These are phyloP conservation scores for Sclerotinia trifoliorum DNA, from an alignment of 2,329 filamentous ascomycete genomes.

Conservation along the genomic window DNA sequence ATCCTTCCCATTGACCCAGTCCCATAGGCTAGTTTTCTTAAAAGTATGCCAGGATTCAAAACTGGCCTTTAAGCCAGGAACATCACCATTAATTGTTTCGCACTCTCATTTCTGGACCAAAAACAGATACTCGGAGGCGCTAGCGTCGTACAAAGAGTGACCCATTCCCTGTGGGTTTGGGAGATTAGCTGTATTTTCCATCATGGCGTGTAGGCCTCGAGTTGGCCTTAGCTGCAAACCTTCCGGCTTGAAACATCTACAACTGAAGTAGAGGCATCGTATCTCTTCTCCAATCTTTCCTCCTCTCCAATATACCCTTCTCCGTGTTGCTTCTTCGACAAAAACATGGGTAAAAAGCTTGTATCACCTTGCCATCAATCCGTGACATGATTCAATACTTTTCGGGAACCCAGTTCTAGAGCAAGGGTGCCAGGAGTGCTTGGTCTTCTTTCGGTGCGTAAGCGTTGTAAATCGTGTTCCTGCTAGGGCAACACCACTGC, in stretches of 20 bases:
- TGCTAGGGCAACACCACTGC: background rate
- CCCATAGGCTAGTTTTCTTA: background rate
- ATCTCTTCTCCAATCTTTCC: background rate
- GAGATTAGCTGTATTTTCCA: background rate
- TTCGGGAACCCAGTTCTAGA: background rate
- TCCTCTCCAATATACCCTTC: background rate
- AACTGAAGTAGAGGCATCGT: background rate
- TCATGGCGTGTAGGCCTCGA: background rate
- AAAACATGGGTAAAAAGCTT: background rate
- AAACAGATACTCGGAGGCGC: background rate
- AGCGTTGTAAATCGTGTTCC: background rate
- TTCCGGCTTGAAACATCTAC: background rate
- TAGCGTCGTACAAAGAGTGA: background rate
- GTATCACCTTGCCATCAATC: background rate
- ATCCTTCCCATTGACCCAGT: background rate
- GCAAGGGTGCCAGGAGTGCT: background rate
- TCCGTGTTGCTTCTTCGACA: background rate
- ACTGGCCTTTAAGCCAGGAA: background rate
- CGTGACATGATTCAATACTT: background rate
- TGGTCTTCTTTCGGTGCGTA: background rate
- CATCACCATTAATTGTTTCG: background rate
- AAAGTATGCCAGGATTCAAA: constrained; percentile 8
- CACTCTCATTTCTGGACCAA: background rate
- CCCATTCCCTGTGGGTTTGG: constrained; percentile 1
- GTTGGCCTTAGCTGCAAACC: background rate